Base-by-base conservation (phyloP, 768 basidiomycete species). In the Suillus americanus region DNA sequence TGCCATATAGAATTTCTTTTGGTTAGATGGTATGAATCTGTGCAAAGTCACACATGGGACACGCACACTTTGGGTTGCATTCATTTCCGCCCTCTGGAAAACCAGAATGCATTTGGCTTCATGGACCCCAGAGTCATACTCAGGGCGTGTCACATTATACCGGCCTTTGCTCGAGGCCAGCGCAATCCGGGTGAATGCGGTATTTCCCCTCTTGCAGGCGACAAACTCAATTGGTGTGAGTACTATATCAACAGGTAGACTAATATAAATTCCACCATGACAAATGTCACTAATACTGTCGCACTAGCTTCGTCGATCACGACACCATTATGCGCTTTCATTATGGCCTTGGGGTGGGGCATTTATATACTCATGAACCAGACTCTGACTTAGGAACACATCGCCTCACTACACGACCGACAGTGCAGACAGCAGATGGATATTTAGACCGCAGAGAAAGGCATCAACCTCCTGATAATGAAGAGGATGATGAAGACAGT, bases 311-410 rank as follows among this genome's bases (percentile, higher is more conserved):
- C 16, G 54, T 65, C 9, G 64, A 65, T 40, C 18, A 43, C 1
- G 55, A 62, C 13, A 62, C 57, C 30, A 12, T 62, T 1, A 41
- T 65, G 35, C 14, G 61, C 0, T 65, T 62, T 57, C 62, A 66
- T 25, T 65, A 53, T 28, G 61, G 64, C 2, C 61, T 62, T 3
- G 37, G 28, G 18, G 54, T 59, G 6, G 45, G 64, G 7, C 64
- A 65, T 14, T 0, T 37, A 33, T 63, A 65, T 20, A n/a, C 62
- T 33, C 65, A 65, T 25, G 3, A 48, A 1, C 0, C 45, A 46
- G 10, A 23, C n/a, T 23, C 18, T 33, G 3, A 33, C 33, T 33
- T 33, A 33, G 33, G 33, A 13, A 40, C 40, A 16, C 40, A 46
- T 5, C 13, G 3, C 46, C 23, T 12, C 6, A 14, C 14, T 6